Conservation (phyloP, 345 rosid species). For the Populus euphratica region DNA sequence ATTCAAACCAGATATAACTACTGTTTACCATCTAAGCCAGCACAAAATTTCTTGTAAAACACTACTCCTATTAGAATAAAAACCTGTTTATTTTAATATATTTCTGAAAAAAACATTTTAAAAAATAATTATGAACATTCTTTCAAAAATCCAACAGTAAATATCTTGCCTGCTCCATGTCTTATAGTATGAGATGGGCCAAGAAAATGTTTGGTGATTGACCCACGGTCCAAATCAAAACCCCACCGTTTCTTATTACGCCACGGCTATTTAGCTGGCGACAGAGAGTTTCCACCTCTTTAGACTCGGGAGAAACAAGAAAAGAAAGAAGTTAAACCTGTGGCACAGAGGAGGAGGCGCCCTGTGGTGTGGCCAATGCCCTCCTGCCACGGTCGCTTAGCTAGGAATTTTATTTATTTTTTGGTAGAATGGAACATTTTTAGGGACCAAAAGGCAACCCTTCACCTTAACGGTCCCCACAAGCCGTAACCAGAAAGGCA, state of each 20-base stretch:
- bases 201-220: background rate
- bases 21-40: background rate
- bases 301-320: too few relatives aligned
- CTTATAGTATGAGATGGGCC: background rate
- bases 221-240: background rate
- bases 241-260: background rate
- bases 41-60: background rate
- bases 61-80: background rate
- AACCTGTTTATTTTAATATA: too few relatives aligned
- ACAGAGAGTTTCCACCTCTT: background rate
- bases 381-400: background rate
- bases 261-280: background rate
- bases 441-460: background rate
- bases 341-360: background rate
- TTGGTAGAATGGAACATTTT: background rate
- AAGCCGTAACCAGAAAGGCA: background rate
- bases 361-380: background rate
- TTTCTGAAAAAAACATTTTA: too few relatives aligned
- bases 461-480: background rate
- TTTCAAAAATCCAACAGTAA: fast-evolving
- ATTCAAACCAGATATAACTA: background rate
- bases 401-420: background rate
- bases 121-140: too few relatives aligned
- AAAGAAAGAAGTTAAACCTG: background rate
- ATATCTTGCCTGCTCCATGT: background rate